A percentile compares a stretch with the other conserved stretches of the same genome.
phyloP scores from a whole-genome alignment of 192 early-diverging fungal species.

The Paraglomus brasilianum region DNA sequence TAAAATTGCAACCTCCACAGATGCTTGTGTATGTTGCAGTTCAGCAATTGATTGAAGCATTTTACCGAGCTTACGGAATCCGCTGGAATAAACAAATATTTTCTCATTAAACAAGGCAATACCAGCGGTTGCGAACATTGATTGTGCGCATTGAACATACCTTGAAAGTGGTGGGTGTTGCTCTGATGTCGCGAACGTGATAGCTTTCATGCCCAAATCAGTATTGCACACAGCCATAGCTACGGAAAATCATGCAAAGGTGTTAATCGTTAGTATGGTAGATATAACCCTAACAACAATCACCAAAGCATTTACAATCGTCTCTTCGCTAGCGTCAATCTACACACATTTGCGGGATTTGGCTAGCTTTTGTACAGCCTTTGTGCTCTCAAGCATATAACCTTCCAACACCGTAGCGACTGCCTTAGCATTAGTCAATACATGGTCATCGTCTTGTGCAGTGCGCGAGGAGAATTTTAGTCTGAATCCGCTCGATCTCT shows the following conservation, averaged over 20 bases:
- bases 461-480: conserved; percentile 1
- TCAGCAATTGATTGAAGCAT: conserved; percentile 27
- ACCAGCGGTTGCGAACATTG: not conserved
- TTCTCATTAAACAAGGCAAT: too few relatives aligned
- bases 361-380: conserved; percentile 20
- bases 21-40: conserved; percentile 42
- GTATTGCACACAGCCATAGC: conserved; percentile 4
- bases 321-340: too few relatives aligned
- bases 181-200: conserved; percentile 26
- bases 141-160: not conserved
- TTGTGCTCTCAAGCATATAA: conserved; percentile 21
- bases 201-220: conserved; percentile 21
- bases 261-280: not conserved
- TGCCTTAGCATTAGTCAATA: conserved; percentile 15
- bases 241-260: conserved; percentile 9
- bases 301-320: too few relatives aligned
- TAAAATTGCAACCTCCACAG: conserved; percentile 28
- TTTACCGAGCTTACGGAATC: conserved; percentile 24
- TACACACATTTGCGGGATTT: conserved; percentile 21
- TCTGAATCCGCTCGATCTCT: conserved; percentile 26
- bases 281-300: too few relatives aligned
- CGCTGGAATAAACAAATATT: not conserved
- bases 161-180: conserved; percentile 26
- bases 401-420: conserved; percentile 9
- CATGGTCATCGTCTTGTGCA: conserved; percentile 10